Evolutionary conservation across 345 rosid species (phyloP), one percentile per base, ranked within the genome.

Genomic region (Lenwebbia sp.): DNA sequence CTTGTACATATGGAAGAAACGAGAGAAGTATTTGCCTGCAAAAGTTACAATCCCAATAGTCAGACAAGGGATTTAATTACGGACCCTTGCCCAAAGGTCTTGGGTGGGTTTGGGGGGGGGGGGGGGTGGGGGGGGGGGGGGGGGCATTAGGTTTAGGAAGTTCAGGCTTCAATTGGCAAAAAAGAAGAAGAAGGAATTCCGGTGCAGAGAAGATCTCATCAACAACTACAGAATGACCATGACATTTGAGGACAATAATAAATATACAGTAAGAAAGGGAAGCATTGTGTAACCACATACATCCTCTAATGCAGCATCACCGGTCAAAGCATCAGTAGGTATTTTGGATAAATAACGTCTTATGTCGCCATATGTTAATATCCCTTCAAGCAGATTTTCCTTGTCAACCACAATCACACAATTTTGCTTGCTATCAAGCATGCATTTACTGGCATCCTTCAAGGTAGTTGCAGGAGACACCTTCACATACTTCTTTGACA

Each of bases 1-100:
- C 89, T 88, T 7, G 99, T 96, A 90, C 99, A 97, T 25, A 93
- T 91, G 8, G 96, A 93, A 14, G 98, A 95, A 82, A 97, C 95
- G n/a, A 87, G 95, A 88, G 93, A 89, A 70, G 92, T 54, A 62
- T 90, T 91, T 84, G 88, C 97, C 99, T 97, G 90, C 78, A 90
- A 76, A 86, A n/a, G 85, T 86, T 51, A 84, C 70, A 44, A 25
- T 47, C 17, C 54, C n/a, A n/a, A 54, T 76, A 30, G 50, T 70
- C 56, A 70, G 54, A 54, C 50, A 41, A 13, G 50, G 51, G 14
- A 56, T 70, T 17, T 70, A 41, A 70, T 70, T 33, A 70, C 3
- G 25, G 81, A 70, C 81, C 47, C 47, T 70, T 9, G 13, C 78
- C 47, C 22, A 70, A 70, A 70, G 47, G 78, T 70, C 25, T 33